Conservation (phyloP, 1,284 basidiomycete species). For the Stygiomarasmius scandens region DNA sequence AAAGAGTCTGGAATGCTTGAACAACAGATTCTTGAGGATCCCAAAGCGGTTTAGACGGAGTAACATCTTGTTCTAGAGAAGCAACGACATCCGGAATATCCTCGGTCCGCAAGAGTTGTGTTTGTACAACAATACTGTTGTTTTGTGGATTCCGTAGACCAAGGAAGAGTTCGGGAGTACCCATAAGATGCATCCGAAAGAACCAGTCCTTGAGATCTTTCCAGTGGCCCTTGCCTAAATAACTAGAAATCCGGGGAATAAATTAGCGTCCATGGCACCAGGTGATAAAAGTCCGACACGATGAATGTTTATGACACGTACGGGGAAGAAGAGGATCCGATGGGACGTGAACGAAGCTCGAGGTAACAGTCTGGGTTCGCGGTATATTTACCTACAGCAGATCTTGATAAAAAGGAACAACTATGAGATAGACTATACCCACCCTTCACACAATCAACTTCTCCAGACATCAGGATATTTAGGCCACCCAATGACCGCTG, state of each 20-base stretch:
- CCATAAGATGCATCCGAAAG: slow-evolving; percentile 18
- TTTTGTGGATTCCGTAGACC: slow-evolving; percentile 14
- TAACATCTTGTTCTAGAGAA: neutral
- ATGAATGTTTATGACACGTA: neutral
- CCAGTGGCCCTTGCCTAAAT: neutral
- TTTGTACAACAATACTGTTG: slow-evolving; percentile 11
- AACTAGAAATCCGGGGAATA: neutral
- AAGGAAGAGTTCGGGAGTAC: slow-evolving; percentile 13
- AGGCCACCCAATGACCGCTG: slow-evolving; percentile 20
- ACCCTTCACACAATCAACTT: slow-evolving; percentile 19
- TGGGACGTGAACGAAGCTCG: slow-evolving; percentile 13
- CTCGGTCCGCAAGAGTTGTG: slow-evolving; percentile 8
- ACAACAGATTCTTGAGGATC: slow-evolving; percentile 13
- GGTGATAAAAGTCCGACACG: neutral
- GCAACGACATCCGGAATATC: slow-evolving; percentile 4
- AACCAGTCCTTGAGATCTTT: slow-evolving; percentile 17
- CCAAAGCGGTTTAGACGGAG: slow-evolving; percentile 6
- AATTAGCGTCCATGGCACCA: neutral
- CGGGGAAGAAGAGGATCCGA: neutral
- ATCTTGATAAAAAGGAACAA: neutral
- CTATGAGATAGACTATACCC: neutral
- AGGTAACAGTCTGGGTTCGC: slow-evolving; percentile 14
- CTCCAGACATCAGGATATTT: slow-evolving; percentile 19
- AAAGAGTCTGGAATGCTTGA: slow-evolving; percentile 17
- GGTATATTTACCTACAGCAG: slow-evolving; percentile 5